Conservation (phyloP, 805 yeast species). For the Metschnikowia amazonensis region DNA sequence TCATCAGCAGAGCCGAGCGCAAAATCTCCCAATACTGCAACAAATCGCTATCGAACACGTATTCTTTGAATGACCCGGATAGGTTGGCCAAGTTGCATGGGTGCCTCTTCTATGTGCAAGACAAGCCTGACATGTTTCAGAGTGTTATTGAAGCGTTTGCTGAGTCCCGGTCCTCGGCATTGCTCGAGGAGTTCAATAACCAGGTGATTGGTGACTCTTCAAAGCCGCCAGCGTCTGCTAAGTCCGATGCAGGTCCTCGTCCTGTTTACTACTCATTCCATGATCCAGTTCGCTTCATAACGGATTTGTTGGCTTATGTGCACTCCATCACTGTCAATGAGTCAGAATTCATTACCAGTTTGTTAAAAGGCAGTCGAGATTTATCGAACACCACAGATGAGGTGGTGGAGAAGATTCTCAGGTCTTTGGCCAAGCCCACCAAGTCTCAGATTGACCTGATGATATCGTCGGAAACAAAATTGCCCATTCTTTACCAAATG, state of each 20-base stretch:
- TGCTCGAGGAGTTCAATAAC: constrained; percentile 62
- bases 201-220: constrained; percentile 44
- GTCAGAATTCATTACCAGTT: constrained; percentile 62
- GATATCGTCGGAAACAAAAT: constrained; percentile 58
- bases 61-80: constrained; percentile 24
- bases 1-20: constrained; percentile 42
- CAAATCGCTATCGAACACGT: constrained; percentile 30
- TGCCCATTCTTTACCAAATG: constrained; percentile 54
- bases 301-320: constrained; percentile 84
- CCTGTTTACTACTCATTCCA: constrained; percentile 66
- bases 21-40: constrained; percentile 29
- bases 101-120: constrained; percentile 28
- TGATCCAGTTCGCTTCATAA: constrained; percentile 78
- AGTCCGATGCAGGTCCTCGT: constrained; percentile 16
- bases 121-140: constrained; percentile 50
- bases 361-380: constrained; percentile 41
- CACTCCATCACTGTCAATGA: constrained; percentile 87
- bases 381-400: constrained; percentile 29
- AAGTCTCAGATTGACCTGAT: constrained; percentile 65
- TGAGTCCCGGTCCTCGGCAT: constrained; percentile 59
- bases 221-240: constrained; percentile 9
- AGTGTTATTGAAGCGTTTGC: constrained; percentile 60
- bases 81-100: constrained; percentile 28
- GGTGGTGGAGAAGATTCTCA: constrained; percentile 49
- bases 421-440: constrained; percentile 55